Evolutionary conservation across 306 rosid genomes (phyloP).

Genomic region (Sicyos edulis): DNA sequence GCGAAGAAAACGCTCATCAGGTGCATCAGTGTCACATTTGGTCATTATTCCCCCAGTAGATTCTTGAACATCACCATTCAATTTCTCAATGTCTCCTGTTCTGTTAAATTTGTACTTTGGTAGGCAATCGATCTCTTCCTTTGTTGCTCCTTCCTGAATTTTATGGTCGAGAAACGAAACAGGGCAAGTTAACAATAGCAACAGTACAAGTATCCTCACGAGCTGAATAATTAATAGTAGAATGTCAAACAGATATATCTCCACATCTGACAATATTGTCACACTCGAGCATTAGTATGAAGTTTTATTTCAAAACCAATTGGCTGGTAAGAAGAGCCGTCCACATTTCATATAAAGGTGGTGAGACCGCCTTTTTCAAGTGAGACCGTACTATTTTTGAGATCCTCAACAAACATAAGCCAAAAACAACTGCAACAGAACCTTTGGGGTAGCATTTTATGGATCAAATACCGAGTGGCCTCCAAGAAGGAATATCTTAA

Average conservation of each 20-base stretch:
- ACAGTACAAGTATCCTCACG: background rate
- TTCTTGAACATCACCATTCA: constrained; percentile 44
- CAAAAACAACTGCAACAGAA: background rate
- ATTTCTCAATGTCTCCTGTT: constrained; percentile 38
- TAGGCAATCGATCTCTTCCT: constrained; percentile 66
- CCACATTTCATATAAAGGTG: no score
- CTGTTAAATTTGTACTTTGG: constrained; percentile 59
- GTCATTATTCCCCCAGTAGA: constrained; percentile 55
- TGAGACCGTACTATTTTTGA: no score
- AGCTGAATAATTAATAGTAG: background rate
- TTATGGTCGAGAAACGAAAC: constrained; percentile 28
- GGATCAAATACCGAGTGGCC: no score
- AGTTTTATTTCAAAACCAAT: no score
- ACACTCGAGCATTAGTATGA: background rate
- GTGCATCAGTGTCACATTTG: constrained; percentile 39
- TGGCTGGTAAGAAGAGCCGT: no score
- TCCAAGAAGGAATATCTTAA: no score
- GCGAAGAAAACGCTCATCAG: constrained; percentile 42
- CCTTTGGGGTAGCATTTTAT: background rate
- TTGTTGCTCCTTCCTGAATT: constrained; percentile 79
- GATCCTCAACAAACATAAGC: no score
- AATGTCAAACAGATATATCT: background rate
- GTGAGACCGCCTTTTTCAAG: no score
- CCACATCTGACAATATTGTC: no score
- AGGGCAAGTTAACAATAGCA: background rate